phyloP scores from a whole-genome alignment of 2,329 filamentous ascomycete genomes.

The Trichoderma simmonsii region DNA sequence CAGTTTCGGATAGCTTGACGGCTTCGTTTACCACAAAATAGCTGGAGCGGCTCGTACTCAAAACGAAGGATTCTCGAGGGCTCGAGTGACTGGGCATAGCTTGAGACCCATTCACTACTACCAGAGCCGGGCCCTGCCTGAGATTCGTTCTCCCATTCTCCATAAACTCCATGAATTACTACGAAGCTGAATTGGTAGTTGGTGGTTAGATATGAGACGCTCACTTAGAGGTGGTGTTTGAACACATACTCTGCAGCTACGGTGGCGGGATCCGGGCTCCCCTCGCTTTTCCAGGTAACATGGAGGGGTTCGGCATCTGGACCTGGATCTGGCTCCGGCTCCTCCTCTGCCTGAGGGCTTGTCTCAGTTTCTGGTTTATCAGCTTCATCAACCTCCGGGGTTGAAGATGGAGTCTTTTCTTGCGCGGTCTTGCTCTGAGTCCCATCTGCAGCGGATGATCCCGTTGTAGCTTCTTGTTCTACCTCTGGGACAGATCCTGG shows the following conservation, averaged over 20 bases:
- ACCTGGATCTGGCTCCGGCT: constrained; percentile 1
- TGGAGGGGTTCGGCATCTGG: constrained; percentile 17
- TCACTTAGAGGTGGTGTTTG: neutral
- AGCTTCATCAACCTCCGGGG: neutral
- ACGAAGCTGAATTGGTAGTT: constrained; percentile 5
- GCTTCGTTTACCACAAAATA: constrained; percentile 16
- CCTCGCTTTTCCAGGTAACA: neutral
- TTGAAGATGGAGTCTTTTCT: neutral
- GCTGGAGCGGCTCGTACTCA: constrained; percentile 11
- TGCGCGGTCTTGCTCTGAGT: neutral
- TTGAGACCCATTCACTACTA: constrained; percentile 6
- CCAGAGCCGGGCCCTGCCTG: constrained; percentile 11
- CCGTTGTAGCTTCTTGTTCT: neutral
- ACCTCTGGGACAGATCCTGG: neutral
- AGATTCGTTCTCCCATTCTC: neutral
- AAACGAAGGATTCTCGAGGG: neutral
- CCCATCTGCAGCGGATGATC: neutral
- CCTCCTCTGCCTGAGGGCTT: neutral
- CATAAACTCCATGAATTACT: constrained; percentile 15
- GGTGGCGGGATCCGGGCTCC: neutral
- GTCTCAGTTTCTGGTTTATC: neutral
- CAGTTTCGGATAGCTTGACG: constrained; percentile 12
- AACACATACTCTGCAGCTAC: constrained; percentile 14
- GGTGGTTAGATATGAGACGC: neutral
- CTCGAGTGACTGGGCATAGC: neutral